A percentile compares a stretch with the other conserved stretches of the same genome.
phyloP scores from a whole-genome alignment of 768 basidiomycete species.

The Suillus americanus region DNA sequence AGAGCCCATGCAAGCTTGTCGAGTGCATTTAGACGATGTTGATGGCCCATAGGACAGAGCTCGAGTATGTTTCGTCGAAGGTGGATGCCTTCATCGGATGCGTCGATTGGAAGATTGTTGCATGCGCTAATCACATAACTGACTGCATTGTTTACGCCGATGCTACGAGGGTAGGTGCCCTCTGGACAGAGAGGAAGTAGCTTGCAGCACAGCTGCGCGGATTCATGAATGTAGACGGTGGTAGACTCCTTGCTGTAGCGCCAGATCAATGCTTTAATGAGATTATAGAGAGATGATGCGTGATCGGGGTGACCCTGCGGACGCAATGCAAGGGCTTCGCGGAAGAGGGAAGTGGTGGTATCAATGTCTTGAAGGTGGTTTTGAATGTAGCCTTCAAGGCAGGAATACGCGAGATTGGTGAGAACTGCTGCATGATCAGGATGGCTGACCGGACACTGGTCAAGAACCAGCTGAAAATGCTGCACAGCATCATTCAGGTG shows the following conservation, averaged over 20 bases:
- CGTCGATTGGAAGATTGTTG: not conserved
- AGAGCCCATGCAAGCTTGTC: not conserved
- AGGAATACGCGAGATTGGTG: slow-evolving; percentile 4
- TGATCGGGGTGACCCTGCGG: slow-evolving; percentile 9
- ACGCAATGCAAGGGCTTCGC: slow-evolving; percentile 7
- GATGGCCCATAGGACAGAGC: not conserved
- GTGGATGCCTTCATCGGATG: not conserved
- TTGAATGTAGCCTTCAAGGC: not conserved
- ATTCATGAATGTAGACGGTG: slow-evolving; percentile 16
- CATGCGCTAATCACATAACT: not conserved
- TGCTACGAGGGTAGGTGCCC: not conserved
- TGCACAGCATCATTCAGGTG: not conserved
- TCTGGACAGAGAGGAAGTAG: not conserved
- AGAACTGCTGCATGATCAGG: not conserved
- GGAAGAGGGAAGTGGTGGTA: not conserved
- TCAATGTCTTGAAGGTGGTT: not conserved
- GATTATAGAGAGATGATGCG: slow-evolving; percentile 8
- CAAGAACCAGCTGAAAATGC: not conserved
- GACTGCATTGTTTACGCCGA: not conserved
- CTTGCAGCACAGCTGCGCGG: not conserved
- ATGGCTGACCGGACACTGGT: not conserved
- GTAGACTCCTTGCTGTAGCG: slow-evolving; percentile 11
- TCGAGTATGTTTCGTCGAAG: not conserved
- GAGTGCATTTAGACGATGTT: not conserved
- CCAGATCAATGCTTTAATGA: slow-evolving; percentile 9